Base-by-base conservation (phyloP, 169 alveolate species). In the Eimeria maxima region DNA sequence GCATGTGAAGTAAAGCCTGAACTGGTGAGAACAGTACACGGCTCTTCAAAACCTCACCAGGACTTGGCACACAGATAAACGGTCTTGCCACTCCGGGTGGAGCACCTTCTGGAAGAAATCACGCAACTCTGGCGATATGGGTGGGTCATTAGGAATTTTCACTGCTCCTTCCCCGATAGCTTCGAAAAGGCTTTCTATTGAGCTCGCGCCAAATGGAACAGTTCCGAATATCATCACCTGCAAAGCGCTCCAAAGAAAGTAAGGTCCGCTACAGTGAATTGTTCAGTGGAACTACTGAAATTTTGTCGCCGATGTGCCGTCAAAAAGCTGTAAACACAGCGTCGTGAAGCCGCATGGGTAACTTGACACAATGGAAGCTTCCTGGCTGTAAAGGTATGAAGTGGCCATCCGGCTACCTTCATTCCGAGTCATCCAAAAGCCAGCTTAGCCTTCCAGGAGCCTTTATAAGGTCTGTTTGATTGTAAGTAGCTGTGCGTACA, bases 191-290 rank as follows among this genome's bases (percentile, higher is more conserved):
- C 95, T 95, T 57, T 95, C 83, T n/a, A 96, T 91, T 55, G 95
- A 92, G 55, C 65, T 71, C 29, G 95, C 97, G 87, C 95, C 96
- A 93, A 97, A 97, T 6, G 98, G 98, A 57, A 96, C 90, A 24
- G 78, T 86, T 42, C 97, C 97, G 84, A 96, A 97, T 27, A 97
- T 69, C 97, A 97, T 94, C 24, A 94, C 94, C 96, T 94, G n/a
- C n/a, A 65, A 0, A 55, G 3, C 57, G 78, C 45, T 7, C 80
- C 87, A 50, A 5, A 29, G n/a, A 2, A 38, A 33, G n/a, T 11
- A 69, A 27, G n/a, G 29, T 1, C 5, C 50, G 29, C 11, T 69
- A 24, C 50, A 33, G 13, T 69, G n/a, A 29, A 33, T 4, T 69
- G 80, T 47, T 27, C 29, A n/a, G 13, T 33, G n/a, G 8, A 50